Base-by-base conservation (phyloP, 345 rosid genomes). In the Camelina neglecta region DNA sequence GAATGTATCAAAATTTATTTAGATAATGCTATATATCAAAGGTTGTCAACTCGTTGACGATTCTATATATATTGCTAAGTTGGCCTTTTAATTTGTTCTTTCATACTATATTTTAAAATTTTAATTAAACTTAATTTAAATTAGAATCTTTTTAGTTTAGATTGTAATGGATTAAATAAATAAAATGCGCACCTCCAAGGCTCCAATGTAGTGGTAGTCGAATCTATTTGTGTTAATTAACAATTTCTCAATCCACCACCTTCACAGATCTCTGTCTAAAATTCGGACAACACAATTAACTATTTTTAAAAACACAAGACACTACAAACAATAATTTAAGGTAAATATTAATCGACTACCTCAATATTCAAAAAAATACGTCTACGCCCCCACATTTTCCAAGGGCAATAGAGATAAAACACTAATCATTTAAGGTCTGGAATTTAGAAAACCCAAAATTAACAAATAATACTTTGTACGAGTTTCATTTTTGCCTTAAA, bases 221-320 rank as follows among this genome's bases (percentile, higher is more conserved):
- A 67, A 49, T 50, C 54, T 59, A n/a, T 0, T 75, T 59, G 67
- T 58, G 65, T 15, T 36, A 57, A 66, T 16, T 26, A 66, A 75
- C 60, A 58, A 49, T 67, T 58, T 75, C 36, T 39, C 11, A 50
- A 0, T 9, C 41, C 68, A 75, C 79, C 56, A 56, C 16, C 36
- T 42, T 60, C 45, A 50, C 67, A 67, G 68, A 67, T 60, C 69
- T 53, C 74, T 59, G 79, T 67, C 79, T 60, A 60, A 18, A 38
- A 6, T 67, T 16, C 5, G 10, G 45, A 50, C 54, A 67, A 59
- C 18, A 24, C 18, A 24, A 16, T 38, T 16, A 67, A 49, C 33
- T 74, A 66, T 42, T 66, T 65, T 26, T 23, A 6, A 33, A 11
- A 31, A 63, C 56, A 15, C 35, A 44, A 65, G 23, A 11, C 26